Conservation (phyloP, 2,329 filamentous ascomycete species). For the Colletotrichum sp. region DNA sequence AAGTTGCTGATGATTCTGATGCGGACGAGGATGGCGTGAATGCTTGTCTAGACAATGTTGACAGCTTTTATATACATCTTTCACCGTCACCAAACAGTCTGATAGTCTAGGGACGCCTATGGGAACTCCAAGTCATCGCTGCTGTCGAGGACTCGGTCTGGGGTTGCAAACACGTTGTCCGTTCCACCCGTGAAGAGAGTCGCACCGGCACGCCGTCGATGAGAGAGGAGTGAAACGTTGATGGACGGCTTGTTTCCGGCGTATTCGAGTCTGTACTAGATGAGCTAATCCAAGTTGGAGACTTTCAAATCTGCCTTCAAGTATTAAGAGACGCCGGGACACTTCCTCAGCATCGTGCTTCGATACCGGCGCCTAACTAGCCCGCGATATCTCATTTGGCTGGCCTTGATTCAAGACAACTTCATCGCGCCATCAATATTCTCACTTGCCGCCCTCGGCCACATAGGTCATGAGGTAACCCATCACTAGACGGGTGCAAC, state of each 20-base stretch:
- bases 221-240: neutral
- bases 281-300: neutral
- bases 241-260: neutral
- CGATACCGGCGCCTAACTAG: neutral
- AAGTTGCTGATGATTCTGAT: neutral
- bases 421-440: neutral
- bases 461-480: neutral
- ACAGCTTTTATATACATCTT: neutral
- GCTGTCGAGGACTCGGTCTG: neutral
- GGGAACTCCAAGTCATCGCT: neutral
- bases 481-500: slow-evolving; percentile 9
- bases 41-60: neutral
- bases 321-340: neutral
- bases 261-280: neutral
- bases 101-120: neutral
- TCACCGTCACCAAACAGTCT: neutral
- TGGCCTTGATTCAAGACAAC: neutral
- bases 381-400: neutral
- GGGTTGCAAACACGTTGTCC: neutral
- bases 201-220: neutral
- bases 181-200: slow-evolving; percentile 13
- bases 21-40: neutral
- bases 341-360: neutral
- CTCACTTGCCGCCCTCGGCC: neutral
- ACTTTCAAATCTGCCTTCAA: neutral